These are phyloP conservation scores for Suillus clintonianus DNA, from an alignment of 768 basidiomycete genomes.

Conservation along the genomic window DNA sequence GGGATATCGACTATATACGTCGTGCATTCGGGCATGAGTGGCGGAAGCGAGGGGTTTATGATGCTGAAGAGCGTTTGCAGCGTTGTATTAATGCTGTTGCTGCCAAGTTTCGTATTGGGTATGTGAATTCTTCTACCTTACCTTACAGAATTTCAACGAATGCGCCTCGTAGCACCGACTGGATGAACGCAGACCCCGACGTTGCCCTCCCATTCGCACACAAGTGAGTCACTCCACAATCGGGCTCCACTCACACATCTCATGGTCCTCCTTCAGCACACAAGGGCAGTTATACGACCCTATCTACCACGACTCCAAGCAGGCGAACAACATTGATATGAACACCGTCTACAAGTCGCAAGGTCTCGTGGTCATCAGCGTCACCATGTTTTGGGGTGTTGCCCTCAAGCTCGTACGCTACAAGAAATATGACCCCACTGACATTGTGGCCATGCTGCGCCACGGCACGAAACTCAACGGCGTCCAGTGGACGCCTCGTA, in stretches of 20 bases:
- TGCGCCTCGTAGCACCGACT: conserved; percentile 42
- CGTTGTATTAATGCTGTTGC: conserved; percentile 61
- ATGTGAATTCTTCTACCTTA: conserved; percentile 15
- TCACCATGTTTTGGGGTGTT: conserved; percentile 72
- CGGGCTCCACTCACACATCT: conserved; percentile 9
- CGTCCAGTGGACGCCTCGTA: conserved; percentile 54
- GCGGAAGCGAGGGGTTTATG: conserved; percentile 44
- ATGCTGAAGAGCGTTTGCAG: conserved; percentile 57
- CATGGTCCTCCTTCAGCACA: conserved; percentile 14
- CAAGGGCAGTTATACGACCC: conserved; percentile 51
- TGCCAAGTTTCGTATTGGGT: conserved; percentile 46
- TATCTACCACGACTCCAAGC: conserved; percentile 55
- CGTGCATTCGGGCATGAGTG: conserved; percentile 63
- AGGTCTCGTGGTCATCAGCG: conserved; percentile 59
- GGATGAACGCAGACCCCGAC: conserved; percentile 80
- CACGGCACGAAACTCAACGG: conserved; percentile 56
- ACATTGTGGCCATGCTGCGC: conserved; percentile 69
- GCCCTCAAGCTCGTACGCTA: conserved; percentile 75
- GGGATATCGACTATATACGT: conserved; percentile 69
- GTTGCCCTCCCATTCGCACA: conserved; percentile 66
- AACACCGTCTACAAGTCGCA: conserved; percentile 60
- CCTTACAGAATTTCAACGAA: background rate
- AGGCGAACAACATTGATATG: conserved; percentile 48
- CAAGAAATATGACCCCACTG: conserved; percentile 58
- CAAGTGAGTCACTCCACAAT: conserved; percentile 46